Base-by-base conservation (phyloP, 208 protist genomes). In the Polymyxa betae region DNA sequence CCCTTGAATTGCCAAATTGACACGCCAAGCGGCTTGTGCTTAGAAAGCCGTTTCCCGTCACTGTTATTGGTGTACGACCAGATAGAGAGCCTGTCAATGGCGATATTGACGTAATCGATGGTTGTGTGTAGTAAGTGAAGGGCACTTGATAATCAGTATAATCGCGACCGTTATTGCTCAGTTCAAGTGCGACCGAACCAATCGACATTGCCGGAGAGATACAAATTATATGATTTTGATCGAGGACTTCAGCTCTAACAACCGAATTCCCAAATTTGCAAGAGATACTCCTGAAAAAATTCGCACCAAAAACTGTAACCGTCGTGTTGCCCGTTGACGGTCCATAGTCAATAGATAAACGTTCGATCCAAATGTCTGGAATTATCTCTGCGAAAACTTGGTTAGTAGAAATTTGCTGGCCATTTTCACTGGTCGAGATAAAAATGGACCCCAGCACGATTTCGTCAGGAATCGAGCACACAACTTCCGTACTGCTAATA, bases 221-320 rank as follows among this genome's bases (percentile, higher is more conserved):
- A 38, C 87, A 89, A 35, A 35, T 10, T 12, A 64, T 38, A 35
- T 1, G 1, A 16, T 45, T 5, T 29, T 10, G 12, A 64, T 45
- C 29, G 44, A 89, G 29, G 44, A 89, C 1, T 10, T 5, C 64
- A 38, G 12, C 87, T 5, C 10, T 35, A 38, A 89, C 44, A 29
- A 38, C 24, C 10, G 64, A 10, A 43, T 32, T 64, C 12, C 87
- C 87, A 35, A 89, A 45, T 35, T 29, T 16, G 38, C 87, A 89
- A 38, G 87, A 64, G 38, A 64, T 38, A n/a, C n/a, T 1, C 40
- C 40, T n/a, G 1, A 16, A 0, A 46, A 92, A 91, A 35, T 44
- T 44, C 32, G 78, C 41, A 0, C 88, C 90, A n/a, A 43, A 44
- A 0, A 92, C 87, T 0, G 90, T 92, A 43, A 92, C 90, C n/a